Conservation (phyloP, 495 filamentous ascomycete genomes). For the Tuber brumale region DNA sequence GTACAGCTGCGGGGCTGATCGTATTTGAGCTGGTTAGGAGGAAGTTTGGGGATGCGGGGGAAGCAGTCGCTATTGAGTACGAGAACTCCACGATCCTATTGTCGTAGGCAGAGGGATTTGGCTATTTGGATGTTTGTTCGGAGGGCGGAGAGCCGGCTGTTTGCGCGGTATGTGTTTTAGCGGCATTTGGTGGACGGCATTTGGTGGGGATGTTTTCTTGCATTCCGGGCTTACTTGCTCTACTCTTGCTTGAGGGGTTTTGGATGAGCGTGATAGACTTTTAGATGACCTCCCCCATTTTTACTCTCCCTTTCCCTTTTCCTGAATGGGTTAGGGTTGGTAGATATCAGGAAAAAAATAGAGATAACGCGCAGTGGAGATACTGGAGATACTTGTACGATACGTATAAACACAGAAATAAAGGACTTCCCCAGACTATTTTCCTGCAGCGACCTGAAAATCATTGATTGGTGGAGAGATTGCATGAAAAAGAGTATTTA, state of each 20-base stretch:
- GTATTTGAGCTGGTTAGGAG: constrained; percentile 83
- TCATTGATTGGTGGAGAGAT: not conserved
- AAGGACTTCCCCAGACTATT: not conserved
- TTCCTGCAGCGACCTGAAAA: not conserved
- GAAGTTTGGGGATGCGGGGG: constrained; percentile 64
- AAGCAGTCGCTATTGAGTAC: constrained; percentile 43
- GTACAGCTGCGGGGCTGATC: constrained; percentile 79
- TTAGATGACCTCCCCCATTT: not conserved
- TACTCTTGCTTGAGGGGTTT: not conserved
- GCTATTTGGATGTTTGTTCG: not conserved
- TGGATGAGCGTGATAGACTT: not conserved
- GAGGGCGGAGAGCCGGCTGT: not conserved
- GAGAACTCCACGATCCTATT: constrained; percentile 31
- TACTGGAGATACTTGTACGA: not conserved
- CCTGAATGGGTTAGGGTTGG: not conserved
- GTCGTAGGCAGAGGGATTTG: not conserved
- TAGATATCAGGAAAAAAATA: not conserved
- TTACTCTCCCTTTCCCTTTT: not conserved
- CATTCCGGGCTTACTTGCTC: not conserved
- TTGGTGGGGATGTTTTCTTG: not conserved
- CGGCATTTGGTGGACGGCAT: not conserved
- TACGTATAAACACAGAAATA: not conserved
- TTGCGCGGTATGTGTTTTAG: not conserved
- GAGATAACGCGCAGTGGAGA: not conserved
- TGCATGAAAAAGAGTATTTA: not conserved